Conservation (phyloP, 768 basidiomycete genomes). For the Obba rivulosa region DNA sequence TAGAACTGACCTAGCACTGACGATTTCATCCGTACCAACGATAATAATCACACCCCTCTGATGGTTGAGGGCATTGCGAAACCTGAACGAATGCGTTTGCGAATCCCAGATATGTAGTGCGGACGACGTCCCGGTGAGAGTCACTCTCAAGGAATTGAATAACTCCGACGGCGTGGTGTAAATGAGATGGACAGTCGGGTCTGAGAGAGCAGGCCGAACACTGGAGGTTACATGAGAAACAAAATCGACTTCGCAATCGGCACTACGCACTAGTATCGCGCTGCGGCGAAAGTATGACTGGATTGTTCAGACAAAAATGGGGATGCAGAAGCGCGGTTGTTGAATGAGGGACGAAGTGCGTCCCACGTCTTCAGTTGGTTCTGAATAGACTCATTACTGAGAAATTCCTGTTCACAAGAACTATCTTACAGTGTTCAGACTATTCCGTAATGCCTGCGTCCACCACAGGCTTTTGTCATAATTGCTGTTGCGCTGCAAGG, state of each 20-base stretch:
- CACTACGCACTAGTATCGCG: constrained; percentile 52
- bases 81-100: constrained; percentile 49
- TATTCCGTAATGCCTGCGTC: not conserved
- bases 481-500: not conserved
- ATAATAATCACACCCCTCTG: constrained; percentile 37
- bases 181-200: constrained; percentile 32
- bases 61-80: constrained; percentile 31
- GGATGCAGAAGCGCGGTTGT: constrained; percentile 29
- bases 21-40: constrained; percentile 50
- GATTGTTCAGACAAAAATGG: constrained; percentile 71
- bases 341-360: constrained; percentile 34
- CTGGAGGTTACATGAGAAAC: constrained; percentile 30
- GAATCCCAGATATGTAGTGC: constrained; percentile 60
- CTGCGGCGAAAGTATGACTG: constrained; percentile 43
- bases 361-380: constrained; percentile 52
- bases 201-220: constrained; percentile 39
- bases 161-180: constrained; percentile 45
- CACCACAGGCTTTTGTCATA: constrained; percentile 7
- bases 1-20: constrained; percentile 48
- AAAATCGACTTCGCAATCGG: not conserved
- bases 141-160: constrained; percentile 47
- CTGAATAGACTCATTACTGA: not conserved
- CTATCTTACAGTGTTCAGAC: not conserved
- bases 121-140: constrained; percentile 65
- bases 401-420: no score